Base-by-base conservation (phyloP, 169 alveolate species). In the Babesia sp. region DNA sequence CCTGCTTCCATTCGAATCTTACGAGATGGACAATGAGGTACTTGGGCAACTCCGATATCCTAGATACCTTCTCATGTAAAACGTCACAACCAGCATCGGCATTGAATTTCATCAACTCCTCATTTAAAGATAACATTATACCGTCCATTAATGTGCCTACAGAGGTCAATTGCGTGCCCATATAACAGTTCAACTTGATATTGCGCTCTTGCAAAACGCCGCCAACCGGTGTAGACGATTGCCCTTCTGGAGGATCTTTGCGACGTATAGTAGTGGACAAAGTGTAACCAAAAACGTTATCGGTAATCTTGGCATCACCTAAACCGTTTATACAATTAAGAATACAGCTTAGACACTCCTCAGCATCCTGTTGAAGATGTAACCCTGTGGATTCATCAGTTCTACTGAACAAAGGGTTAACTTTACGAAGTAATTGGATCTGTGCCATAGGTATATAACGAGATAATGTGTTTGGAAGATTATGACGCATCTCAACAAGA, bases 1-100 rank as follows among this genome's bases (percentile, higher is more conserved):
- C 95, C 64, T 87, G 88, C 86, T 97, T 97, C 97, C 98, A 96
- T 88, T 91, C 98, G 82, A 97, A 97, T 55, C 99, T 95, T 85
- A 97, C 97, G 58, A 97, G 90, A 71, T 97, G 98, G 12, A 95
- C 97, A 18, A 90, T 84, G 36, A 95, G 87, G 84, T 96, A 97
- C 55, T 93, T 91, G 1, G 99, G 98, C 46, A 96, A 93, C 39
- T 95, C 84, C 55, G 82, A 90, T 26, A 96, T 83, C 44, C 84
- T 87, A 36, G 93, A 89, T 33, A 90, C 91, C 83, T 95, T 96
- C 80, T 90, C 91, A 85, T 93, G 95, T 37, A 93, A 71, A 14
- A 94, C 82, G 68, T 94, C 92, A 42, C 91, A 57, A 45, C 91
- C 93, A 14, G 91, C 76, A 31, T 78, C 69, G 48, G 92, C 91